Evolutionary conservation across 139 green algal genomes (phyloP), one percentile per base, ranked within the genome.

Genomic region (Chlamydomonas sphaeroides): DNA sequence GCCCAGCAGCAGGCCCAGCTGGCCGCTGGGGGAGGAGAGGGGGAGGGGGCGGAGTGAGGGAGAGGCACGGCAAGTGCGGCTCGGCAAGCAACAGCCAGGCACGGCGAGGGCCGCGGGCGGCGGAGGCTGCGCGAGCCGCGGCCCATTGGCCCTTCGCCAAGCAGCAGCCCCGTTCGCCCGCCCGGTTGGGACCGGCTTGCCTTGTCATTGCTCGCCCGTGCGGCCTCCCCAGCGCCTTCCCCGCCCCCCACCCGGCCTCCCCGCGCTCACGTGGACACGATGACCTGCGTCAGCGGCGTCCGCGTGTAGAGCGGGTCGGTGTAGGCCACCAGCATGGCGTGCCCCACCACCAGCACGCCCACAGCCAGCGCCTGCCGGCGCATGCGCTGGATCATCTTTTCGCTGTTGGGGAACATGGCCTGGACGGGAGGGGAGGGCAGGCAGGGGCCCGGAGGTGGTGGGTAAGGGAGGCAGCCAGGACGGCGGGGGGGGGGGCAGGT

Each of bases 301-400:
- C n/a, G 65, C 21, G n/a, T 66, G 66, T 72, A 68, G 5, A 85
- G 48, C 4, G 84, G 84, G 69, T 88, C 84, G 14, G 78, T 85
- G 68, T 81, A 88, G 15, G 38, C 84, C 25, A 41, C 74, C 15
- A 88, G n/a, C 32, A 85, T 42, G 28, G 65, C 53, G 71, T 85
- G 63, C 4, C 39, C 63, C 45, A 84, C 78, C 1, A 85, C 33
- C 25, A 88, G 65, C 15, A 35, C 32, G 18, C 68, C 11, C 5
- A 84, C 49, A 5, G 38, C 69, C 39, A 61, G 48, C 11, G 73
- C 68, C 63, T 68, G 32, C 49, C 56, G 79, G 23, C 45, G 35
- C 68, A 85, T 61, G 56, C 79, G 79, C 23, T 35, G 57, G 5
- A 66, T 33, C 15, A 79, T 32, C 32, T 48, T 51, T 32, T 72